Evolutionary conservation across 2,329 filamentous ascomycete genomes (phyloP).

Genomic region (Paecilomyces fulvus): DNA sequence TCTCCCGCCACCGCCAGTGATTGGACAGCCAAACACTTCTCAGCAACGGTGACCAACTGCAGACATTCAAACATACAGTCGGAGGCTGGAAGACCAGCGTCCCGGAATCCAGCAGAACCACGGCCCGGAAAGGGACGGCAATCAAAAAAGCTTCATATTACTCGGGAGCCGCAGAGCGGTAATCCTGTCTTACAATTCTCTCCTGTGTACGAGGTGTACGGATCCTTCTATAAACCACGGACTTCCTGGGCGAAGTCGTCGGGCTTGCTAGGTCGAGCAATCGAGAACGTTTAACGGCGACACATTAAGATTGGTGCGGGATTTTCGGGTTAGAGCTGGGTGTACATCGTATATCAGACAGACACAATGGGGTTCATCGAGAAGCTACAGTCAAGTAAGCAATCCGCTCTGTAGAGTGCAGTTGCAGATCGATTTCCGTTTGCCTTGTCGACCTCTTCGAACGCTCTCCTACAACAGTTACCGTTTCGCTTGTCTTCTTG

Average conservation of each 20-base stretch:
- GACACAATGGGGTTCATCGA: conserved; percentile 42
- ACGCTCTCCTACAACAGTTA: background rate
- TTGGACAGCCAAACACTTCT: background rate
- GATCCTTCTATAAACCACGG: background rate
- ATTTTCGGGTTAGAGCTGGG: background rate
- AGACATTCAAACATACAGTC: background rate
- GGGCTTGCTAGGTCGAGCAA: background rate
- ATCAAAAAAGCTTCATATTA: background rate
- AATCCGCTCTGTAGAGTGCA: background rate
- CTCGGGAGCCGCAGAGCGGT: background rate
- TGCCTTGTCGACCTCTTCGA: background rate
- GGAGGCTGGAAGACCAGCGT: background rate
- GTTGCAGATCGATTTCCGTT: background rate
- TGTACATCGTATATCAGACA: background rate
- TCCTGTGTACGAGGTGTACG: background rate
- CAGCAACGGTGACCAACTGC: background rate
- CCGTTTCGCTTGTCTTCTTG: background rate
- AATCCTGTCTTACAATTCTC: background rate
- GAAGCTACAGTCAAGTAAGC: conserved; percentile 44
- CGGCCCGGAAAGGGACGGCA: background rate
- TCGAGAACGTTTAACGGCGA: background rate
- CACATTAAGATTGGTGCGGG: background rate
- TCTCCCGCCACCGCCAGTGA: background rate
- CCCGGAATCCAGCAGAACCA: background rate
- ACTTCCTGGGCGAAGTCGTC: background rate